Evolutionary conservation across 2,329 filamentous ascomycete species (phyloP), one percentile per base, ranked within the genome.

Genomic region (Tolypocladium nubicola): DNA sequence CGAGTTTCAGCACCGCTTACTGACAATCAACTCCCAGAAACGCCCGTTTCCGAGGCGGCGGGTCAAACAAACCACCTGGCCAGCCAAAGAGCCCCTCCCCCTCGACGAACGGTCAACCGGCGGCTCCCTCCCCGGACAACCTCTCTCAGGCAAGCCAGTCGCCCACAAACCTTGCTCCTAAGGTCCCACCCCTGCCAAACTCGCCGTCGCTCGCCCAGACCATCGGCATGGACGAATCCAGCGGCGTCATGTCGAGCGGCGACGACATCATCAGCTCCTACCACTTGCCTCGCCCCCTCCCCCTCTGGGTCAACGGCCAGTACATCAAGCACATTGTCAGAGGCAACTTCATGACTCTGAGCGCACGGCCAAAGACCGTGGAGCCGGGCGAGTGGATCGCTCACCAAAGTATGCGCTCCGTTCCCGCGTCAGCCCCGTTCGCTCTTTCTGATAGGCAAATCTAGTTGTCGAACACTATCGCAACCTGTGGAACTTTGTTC

Each of bases 291-390:
- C 80, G 83, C 45, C 82, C 83, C 38, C 76, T 85, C 59, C 89
- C 89, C 19, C 75, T 89, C 60, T 91, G 89, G 84, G 83, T 91
- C 66, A 87, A 89, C 67, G 81, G 87, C 57, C 76, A 84, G 60
- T 88, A 89, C 69, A 86, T 88, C 56, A 89, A 87, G 69, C 85
- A 96, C 67, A 96, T 96, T 63, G 92, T 97, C 67, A 96, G 93
- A 77, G 93, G 93, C 59, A 97, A 97, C 76, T 97, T 97, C 70
- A 90, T 96, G 87, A 97, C 93, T 13, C 76, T 97, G 59, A 95
- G 92, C 66, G 90, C 91, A 54, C 88, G 92, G 68, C 93, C 93
- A 26, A 92, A 93, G 76, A 92, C 94, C 57, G 89, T 97, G 52
- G 93, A 97, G 67, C 85, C 90, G 69, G 93, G 90, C 63, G 93